phyloP scores from a whole-genome alignment of 345 rosid genomes.

The Dimocarpus longan region DNA sequence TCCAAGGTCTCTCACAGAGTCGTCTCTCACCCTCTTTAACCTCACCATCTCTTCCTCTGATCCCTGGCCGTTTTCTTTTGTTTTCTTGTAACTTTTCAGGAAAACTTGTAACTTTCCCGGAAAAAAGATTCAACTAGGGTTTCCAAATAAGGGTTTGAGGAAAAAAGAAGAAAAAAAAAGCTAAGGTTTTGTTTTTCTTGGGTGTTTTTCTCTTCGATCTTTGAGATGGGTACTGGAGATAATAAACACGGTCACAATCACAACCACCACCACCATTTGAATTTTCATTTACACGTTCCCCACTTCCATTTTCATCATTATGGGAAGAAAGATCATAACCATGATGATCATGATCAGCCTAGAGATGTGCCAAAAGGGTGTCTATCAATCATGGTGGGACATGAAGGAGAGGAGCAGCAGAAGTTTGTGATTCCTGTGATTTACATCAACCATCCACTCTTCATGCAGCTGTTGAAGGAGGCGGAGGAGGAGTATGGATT shows the following conservation, averaged over 20 bases:
- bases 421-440: conserved; percentile 82
- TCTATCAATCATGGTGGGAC: conserved; percentile 78
- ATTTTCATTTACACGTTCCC: conserved; percentile 56
- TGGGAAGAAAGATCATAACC: conserved; percentile 7
- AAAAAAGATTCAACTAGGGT: neutral
- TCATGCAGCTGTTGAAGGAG: conserved; percentile 57
- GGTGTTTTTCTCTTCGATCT: neutral
- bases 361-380: conserved; percentile 73
- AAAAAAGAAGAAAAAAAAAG: neutral
- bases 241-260: conserved; percentile 14
- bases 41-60: conserved; percentile 81
- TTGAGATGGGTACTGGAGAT: conserved; percentile 42
- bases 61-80: conserved; percentile 80
- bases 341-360: conserved; percentile 14
- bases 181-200: neutral
- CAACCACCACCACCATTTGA: conserved; percentile 30
- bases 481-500: conserved; percentile 89
- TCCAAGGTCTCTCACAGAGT: conserved; percentile 76
- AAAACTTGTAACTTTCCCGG: conserved; percentile 28
- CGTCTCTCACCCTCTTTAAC: conserved; percentile 66
- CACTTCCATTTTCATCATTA: conserved; percentile 42
- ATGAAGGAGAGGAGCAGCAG: conserved; percentile 59
- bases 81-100: conserved; percentile 32
- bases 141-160: neutral
- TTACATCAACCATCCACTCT: conserved; percentile 79